Evolutionary conservation across 1,284 basidiomycete species (phyloP), one percentile per base, ranked within the genome.

Genomic region (Taiwanofungus camphoratus): DNA sequence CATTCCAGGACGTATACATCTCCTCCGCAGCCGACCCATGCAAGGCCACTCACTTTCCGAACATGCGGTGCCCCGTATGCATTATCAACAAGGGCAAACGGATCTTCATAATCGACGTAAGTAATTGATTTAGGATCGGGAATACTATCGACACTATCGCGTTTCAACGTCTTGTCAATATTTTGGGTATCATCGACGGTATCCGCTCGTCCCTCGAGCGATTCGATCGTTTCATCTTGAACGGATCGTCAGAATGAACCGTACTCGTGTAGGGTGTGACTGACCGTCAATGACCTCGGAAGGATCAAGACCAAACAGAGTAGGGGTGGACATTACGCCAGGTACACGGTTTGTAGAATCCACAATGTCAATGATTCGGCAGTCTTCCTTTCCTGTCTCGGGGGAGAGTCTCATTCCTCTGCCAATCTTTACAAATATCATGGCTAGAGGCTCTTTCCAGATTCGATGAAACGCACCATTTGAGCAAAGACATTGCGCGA

Each of bases 401-500:
- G 90, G 87, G 0, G 88, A 92, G 20, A 89, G 71, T 44, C 95
- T 75, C 74, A 98, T 85, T 6, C 95, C 94, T 41, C 95, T 77
- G 0, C 94, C 95, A 52, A 98, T 91, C 89, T 92, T 47, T 4
- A 13, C 7, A 13, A 7, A 9, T 1, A 27, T 13, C n/a, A 19
- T 21, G 4, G 20, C 15, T 12, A 24, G 26, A 27, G 26, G 13
- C 7, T 27, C n/a, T n/a, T 27, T 39, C 30, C 24, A 39, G 5
- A 32, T 16, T 29, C 12, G 19, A 18, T 27, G 23, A 31, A 18
- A 45, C 70, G 33, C 47, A 88, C 90, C 93, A 98, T 99, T 58
- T 98, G 95, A 3, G 87, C 79, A 54, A 94, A 93, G 6, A 96
- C 64, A 60, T 95, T 97, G 23, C 81, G 74, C 9, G 92, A 96